Evolutionary conservation across 208 protist species (phyloP).

Genomic region (Naegleria gruberi): DNA sequence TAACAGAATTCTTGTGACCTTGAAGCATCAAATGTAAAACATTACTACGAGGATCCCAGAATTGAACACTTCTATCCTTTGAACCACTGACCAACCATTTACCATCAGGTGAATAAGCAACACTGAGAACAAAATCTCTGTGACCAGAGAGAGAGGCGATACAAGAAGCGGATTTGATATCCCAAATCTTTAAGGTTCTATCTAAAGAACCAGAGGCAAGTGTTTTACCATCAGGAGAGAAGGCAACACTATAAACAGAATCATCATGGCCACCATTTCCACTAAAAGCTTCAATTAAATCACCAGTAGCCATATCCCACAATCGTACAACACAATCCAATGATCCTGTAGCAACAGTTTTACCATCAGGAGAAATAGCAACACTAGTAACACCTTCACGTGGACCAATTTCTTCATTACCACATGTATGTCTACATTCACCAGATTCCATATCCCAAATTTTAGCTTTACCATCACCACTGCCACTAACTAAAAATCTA

Average conservation of each 20-base stretch:
- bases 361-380: conserved; percentile 31
- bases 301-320: conserved; percentile 41
- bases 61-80: conserved; percentile 40
- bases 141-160: conserved; percentile 12
- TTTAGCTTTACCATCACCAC: conserved; percentile 53
- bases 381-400: conserved; percentile 41
- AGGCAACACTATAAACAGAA: conserved; percentile 36
- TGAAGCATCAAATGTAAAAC: conserved; percentile 26
- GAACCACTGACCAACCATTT: conserved; percentile 21
- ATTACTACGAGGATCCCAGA: conserved; percentile 57
- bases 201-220: conserved; percentile 33
- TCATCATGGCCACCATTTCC: conserved; percentile 38
- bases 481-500: conserved; percentile 48
- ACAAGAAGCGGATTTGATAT: background rate
- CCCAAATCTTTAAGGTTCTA: conserved; percentile 34
- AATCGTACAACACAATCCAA: conserved; percentile 36
- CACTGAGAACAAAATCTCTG: conserved; percentile 6
- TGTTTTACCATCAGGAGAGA: conserved; percentile 28
- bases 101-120: conserved; percentile 16
- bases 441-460: conserved; percentile 51
- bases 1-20: conserved; percentile 32
- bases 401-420: conserved; percentile 26
- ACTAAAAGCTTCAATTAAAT: conserved; percentile 22
- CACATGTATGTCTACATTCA: background rate
- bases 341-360: conserved; percentile 28